Base-by-base conservation (phyloP, 345 rosid genomes). In the Cardiospermum halicacabum region DNA sequence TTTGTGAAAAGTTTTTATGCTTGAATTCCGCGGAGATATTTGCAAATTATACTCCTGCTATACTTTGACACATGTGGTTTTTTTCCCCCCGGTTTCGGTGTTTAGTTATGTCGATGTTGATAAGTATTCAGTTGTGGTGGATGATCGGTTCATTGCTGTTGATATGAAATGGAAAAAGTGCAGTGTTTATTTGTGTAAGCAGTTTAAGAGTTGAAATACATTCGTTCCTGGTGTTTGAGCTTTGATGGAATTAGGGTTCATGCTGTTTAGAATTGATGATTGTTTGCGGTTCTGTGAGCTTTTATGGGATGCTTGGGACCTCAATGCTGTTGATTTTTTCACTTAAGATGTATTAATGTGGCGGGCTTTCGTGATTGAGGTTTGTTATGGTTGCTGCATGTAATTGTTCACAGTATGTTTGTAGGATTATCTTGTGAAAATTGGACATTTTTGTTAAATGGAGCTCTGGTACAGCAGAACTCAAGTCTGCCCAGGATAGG, bases 171-270 rank as follows among this genome's bases (percentile, higher is more conserved):
- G 27, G 28, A 15, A 51, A 39, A 18, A 9, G 18, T 27, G 11
- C 18, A n/a, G 19, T 0, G 53, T 18, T 45, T 61, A 13, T 27
- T 45, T 15, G 2, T 22, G 21, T 39, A 11, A 13, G 26, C 39
- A 10, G 0, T 45, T 13, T 6, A 18, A 7, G 34, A 11, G 50
- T n/a, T 18, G 24, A 16, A 11, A 22, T 45, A 45, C 7, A 42
- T 60, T 16, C 13, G n/a, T 12, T 8, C n/a, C 1, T 22, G 18
- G 24, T 15, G 25, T 34, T n/a, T 21, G 5, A 10, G 9, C 30
- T 63, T 11, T 36, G 24, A n/a, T 51, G 15, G 58, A 15, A n/a
- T 37, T 24, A 64, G 67, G 50, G 36, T 64, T 64, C 24, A 15
- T 36, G 36, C 8, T 43, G 40, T 16, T 6, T 45, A 11, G 53